These are phyloP conservation scores for Carpinus fangiana DNA, from an alignment of 306 rosid species.

Conservation along the genomic window DNA sequence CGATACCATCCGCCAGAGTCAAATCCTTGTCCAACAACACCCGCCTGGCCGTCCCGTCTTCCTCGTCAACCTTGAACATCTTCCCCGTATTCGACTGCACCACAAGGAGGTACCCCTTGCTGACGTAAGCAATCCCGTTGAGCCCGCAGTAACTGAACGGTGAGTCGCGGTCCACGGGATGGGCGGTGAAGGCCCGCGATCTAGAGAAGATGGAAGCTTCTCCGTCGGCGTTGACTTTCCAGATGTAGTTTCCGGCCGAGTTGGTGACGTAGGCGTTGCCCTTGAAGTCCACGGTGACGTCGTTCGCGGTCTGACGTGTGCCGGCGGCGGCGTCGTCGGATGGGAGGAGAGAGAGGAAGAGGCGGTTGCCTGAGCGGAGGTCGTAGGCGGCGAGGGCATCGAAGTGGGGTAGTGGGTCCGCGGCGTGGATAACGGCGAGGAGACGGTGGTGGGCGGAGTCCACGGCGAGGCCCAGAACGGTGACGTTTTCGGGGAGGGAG, in stretches of 20 bases:
- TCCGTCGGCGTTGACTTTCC: constrained; percentile 64
- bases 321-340: constrained; percentile 1
- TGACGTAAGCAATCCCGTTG: constrained; percentile 72
- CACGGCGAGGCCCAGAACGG: constrained; percentile 63
- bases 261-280: constrained; percentile 90
- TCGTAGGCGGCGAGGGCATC: constrained; percentile 86
- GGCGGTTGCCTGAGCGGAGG: constrained; percentile 49
- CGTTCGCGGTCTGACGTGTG: constrained; percentile 52
- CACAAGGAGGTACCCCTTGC: constrained; percentile 70
- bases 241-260: constrained; percentile 59
- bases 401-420: constrained; percentile 49
- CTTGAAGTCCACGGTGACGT: constrained; percentile 57
- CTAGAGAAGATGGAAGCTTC: constrained; percentile 65
- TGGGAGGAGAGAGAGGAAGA: constrained; percentile 62
- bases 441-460: constrained; percentile 61
- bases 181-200: constrained; percentile 46
- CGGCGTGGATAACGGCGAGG: constrained; percentile 60
- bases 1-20: constrained; percentile 54
- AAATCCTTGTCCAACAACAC: constrained; percentile 55
- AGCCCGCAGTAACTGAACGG: constrained; percentile 50
- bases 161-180: constrained; percentile 36
- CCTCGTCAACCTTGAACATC: constrained; percentile 68
- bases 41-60: constrained; percentile 54
- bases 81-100: constrained; percentile 81
- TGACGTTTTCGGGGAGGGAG: constrained; percentile 62